Evolutionary conservation across 2,329 filamentous ascomycete genomes (phyloP), one percentile per base, ranked within the genome.

Genomic region (Diaporthe eres): DNA sequence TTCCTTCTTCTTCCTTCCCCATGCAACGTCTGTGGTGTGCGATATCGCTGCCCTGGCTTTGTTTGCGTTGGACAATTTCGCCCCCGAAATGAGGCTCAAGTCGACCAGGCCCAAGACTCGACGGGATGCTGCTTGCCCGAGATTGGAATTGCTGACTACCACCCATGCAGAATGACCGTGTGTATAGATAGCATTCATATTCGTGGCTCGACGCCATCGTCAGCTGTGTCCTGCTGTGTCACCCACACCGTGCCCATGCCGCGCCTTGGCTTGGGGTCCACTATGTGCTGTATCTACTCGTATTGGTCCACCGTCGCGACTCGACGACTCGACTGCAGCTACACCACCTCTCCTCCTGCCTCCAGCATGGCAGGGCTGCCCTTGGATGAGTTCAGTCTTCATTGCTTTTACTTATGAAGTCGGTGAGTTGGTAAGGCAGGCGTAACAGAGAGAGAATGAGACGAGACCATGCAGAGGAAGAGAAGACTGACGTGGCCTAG

Each of bases 91-190:
- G 47, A 68, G 63, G 63, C 31, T 68, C 63, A 31, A 39, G 63
- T 65, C 61, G 42, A 34, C 60, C 39, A 65, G 25, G 61, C 42
- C 61, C n/a, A 65, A 65, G 61, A 60, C 61, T 47, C n/a, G 60
- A 22, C 60, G 60, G 60, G 39, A 47, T 65, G 39, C 25, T 65
- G 39, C 60, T 13, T 65, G 39, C 19, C 25, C 25, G 61, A 19
- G 25, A 31, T 65, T 65, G 61, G 25, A 47, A 65, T 22, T 65
- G 61, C 61, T 65, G 61, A 65, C 61, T 25, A 65, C 60, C 60
- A 42, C 58, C 13, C 4, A 22, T 60, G n/a, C n/a, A 44, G 4
- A 10, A 42, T 22, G 12, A 42, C 4, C 3, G 13, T n/a, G 22
- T 25, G n/a, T 63, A 9, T 15, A 44, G n/a, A 49, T 47, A 22